Conservation (phyloP, 148 eudicot species). For the Tetragonia tetragonoides region DNA sequence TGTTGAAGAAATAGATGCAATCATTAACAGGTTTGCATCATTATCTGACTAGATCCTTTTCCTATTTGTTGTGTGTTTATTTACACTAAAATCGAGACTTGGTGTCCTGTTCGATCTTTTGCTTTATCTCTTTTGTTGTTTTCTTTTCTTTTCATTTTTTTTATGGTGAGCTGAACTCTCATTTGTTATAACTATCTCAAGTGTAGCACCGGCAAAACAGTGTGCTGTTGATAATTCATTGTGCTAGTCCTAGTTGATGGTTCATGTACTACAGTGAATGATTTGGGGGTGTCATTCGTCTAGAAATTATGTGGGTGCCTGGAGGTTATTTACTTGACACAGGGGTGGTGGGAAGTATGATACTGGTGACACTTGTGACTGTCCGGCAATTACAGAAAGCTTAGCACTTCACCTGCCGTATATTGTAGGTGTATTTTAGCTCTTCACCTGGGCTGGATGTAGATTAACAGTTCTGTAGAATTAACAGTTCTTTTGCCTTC, state of each 20-base stretch:
- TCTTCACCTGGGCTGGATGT: background rate
- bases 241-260: background rate
- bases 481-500: background rate
- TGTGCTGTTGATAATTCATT: background rate
- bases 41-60: background rate
- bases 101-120: conserved; percentile 10
- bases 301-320: background rate
- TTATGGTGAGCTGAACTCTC: background rate
- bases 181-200: background rate
- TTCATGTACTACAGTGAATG: background rate
- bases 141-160: background rate
- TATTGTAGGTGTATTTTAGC: background rate
- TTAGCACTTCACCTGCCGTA: no score
- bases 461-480: no score
- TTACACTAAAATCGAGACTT: background rate
- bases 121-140: conserved; percentile 2
- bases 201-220: background rate
- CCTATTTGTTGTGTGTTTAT: background rate
- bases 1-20: conserved; percentile 93
- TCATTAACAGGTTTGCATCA: conserved; percentile 58
- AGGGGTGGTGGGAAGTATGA: background rate
- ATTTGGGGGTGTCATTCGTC: background rate
- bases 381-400: no score
- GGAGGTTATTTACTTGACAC: background rate
- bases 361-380: no score